Conservation (phyloP, 176 grass and related monocot genomes). For the Saccharum spontaneum region DNA sequence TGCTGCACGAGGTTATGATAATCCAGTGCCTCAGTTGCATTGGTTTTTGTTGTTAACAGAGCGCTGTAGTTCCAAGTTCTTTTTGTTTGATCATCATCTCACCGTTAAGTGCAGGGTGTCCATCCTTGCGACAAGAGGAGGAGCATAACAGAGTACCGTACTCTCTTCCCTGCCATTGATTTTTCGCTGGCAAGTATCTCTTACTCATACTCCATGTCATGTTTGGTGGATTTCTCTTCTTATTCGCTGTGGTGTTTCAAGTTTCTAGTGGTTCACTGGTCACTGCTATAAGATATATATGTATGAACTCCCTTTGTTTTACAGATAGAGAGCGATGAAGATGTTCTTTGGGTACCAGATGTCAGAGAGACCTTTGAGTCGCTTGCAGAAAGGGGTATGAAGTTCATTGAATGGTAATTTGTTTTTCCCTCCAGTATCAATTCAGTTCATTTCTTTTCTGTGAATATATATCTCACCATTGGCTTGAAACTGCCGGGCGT, state of each 20-base stretch:
- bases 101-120: conserved; percentile 59
- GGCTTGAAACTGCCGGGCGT: not conserved
- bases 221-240: not conserved
- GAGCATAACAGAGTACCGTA: conserved; percentile 74
- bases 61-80: not conserved
- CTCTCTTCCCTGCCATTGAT: conserved; percentile 85
- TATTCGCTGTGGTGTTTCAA: not conserved
- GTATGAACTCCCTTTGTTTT: not conserved
- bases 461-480: not conserved
- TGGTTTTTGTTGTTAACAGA: not conserved
- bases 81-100: not conserved
- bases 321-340: conserved; percentile 88
- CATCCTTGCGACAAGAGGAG: conserved; percentile 95
- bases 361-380: conserved; percentile 76
- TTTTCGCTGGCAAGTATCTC: conserved; percentile 81
- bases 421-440: not conserved
- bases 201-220: not conserved
- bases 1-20: not conserved
- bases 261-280: not conserved
- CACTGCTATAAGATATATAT: not conserved
- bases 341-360: conserved; percentile 75
- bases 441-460: not conserved
- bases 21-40: not conserved
- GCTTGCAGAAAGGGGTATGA: conserved; percentile 64
- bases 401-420: conserved; percentile 86